These are phyloP conservation scores for Coprinopsis strossmayeri DNA, from an alignment of 768 basidiomycete genomes.

Conservation along the genomic window DNA sequence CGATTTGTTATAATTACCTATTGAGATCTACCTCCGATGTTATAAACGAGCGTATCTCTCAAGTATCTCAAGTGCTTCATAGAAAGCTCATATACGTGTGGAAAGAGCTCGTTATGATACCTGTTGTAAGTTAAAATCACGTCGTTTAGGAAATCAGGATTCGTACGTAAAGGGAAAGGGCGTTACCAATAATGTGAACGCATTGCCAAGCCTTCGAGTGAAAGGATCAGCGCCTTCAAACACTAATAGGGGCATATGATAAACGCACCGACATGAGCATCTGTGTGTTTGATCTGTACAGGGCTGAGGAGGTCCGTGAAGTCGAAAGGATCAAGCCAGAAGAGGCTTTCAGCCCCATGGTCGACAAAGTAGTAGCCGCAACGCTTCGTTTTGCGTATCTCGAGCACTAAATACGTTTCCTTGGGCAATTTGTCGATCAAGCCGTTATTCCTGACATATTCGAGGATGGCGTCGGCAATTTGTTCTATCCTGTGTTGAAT, in stretches of 20 bases:
- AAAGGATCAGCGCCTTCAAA: too few relatives aligned
- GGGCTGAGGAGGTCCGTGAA: neutral
- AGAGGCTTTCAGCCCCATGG: neutral
- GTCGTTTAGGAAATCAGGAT: neutral
- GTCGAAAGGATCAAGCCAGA: conserved; percentile 3
- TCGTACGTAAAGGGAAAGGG: neutral
- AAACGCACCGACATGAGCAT: neutral
- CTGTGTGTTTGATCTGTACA: neutral
- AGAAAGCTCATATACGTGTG: neutral
- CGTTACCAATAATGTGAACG: conserved; percentile 1
- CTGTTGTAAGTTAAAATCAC: neutral
- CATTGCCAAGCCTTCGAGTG: neutral
- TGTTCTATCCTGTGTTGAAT: neutral
- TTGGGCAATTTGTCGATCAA: neutral
- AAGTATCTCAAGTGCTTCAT: neutral
- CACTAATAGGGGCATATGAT: too few relatives aligned
- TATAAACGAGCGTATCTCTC: neutral
- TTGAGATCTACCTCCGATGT: neutral
- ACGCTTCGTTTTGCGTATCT: neutral
- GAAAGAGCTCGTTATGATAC: conserved; percentile 5
- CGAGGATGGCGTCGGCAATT: neutral
- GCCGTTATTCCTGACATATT: neutral
- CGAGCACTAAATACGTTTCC: neutral
- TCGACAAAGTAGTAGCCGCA: conserved; percentile 3
- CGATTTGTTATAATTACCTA: too few relatives aligned